phyloP scores from a whole-genome alignment of 371 early-diverging fungal genomes.

The Nematocida displodere region DNA sequence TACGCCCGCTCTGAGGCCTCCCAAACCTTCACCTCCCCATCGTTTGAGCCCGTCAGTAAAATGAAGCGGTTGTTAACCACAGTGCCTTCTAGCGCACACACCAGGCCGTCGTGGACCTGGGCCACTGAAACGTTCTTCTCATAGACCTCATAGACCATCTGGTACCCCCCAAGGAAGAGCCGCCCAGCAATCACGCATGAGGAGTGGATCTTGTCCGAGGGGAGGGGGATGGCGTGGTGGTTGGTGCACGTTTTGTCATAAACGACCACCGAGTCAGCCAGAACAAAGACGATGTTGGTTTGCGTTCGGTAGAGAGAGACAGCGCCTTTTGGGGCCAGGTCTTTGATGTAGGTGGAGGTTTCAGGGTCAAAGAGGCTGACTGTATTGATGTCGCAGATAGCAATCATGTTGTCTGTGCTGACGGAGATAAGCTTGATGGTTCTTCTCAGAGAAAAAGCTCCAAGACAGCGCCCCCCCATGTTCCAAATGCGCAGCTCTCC shows the following conservation, averaged over 20 bases:
- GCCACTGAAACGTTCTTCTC: slow-evolving; percentile 15
- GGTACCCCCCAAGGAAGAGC: slow-evolving; percentile 49
- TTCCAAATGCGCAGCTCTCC: slow-evolving; percentile 49
- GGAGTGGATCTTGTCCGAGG: slow-evolving; percentile 28
- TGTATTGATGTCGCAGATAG: slow-evolving; percentile 27
- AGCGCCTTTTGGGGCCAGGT: slow-evolving; percentile 21
- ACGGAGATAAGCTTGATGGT: slow-evolving; percentile 29
- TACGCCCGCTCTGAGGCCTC: slow-evolving; percentile 16
- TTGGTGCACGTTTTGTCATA: slow-evolving; percentile 14
- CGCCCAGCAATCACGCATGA: slow-evolving; percentile 2
- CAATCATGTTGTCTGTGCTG: slow-evolving; percentile 16
- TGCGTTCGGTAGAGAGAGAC: slow-evolving; percentile 21
- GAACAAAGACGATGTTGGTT: slow-evolving; percentile 16
- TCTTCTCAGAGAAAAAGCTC: slow-evolving; percentile 44
- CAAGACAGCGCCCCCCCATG: slow-evolving; percentile 45
- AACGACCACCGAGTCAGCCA: slow-evolving; percentile 15
- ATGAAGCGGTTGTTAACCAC: slow-evolving; percentile 7
- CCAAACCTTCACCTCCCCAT: slow-evolving; percentile 46
- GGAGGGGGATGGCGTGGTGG: slow-evolving; percentile 14
- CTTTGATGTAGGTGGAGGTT: slow-evolving; percentile 10
- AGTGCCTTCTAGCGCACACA: slow-evolving; percentile 41
- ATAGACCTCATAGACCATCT: slow-evolving; percentile 35
- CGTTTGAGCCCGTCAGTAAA: slow-evolving; percentile 17
- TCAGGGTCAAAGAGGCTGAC: slow-evolving; percentile 48
- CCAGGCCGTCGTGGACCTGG: slow-evolving; percentile 18